Base-by-base conservation (phyloP, 176 grass and related monocot species). In the Pharus latifolius region DNA sequence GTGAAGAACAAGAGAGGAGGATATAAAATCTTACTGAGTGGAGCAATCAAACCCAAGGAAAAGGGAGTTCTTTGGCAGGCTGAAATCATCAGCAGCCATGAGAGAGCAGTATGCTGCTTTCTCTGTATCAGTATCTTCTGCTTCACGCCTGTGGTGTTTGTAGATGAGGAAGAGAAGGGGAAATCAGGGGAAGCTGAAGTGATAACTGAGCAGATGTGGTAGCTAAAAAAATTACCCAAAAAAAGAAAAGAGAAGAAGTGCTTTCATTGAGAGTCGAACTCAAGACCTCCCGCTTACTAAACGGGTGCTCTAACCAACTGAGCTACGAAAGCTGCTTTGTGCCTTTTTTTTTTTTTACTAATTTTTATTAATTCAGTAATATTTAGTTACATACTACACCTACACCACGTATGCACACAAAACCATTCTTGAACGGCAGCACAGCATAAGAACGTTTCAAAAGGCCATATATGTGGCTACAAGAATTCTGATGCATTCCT, bases 261-360 rank as follows among this genome's bases (percentile, higher is more conserved):
- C 82, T 84, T 45, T 84, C 82, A 63, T 83, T 88, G 85, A 88
- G 79, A 88, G 68, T 88, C 20, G 75, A 83, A 88, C 85, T 88
- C 85, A 83, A 88, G 85, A 88, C 85, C 85, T 88, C 85, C 85
- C 74, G 85, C 85, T 88, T 88, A 77, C 78, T 82, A 87, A 90
- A 85, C 83, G 78, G 87, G 91, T 88, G 84, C 81, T 91, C 84
- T 96, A 96, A 91, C 84, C 81, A 96, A 91, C 87, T 85, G 87
- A 85, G 84, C 87, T 88, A 91, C 60, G 76, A 90, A 75, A 95
- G 83, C 83, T n/a, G n/a, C n/a, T n/a, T n/a, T n/a, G n/a, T n/a
- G n/a, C n/a, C n/a, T n/a, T n/a, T n/a, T n/a, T n/a, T n/a, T n/a
- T n/a, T n/a, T n/a, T n/a, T n/a, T n/a, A n/a, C n/a, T n/a, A n/a